These are phyloP conservation scores for Sporisorium reilianum DNA, from an alignment of 1,284 basidiomycete species.

Conservation along the genomic window DNA sequence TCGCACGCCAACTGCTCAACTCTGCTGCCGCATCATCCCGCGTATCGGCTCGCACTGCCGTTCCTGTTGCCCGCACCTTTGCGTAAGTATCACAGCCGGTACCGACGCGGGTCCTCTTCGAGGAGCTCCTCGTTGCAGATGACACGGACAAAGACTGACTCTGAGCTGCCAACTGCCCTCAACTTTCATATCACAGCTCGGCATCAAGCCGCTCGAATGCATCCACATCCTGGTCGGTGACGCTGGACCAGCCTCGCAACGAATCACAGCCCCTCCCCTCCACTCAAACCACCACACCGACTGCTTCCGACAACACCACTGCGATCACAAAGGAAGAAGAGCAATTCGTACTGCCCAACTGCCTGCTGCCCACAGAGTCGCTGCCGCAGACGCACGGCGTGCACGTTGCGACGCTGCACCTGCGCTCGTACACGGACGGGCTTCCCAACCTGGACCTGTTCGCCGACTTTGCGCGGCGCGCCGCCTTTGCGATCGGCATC, in stretches of 20 bases:
- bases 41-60: conserved; percentile 3
- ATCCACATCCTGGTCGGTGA: conserved; percentile 34
- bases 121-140: too few relatives aligned
- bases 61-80: conserved; percentile 21
- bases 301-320: neutral
- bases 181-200: conserved; percentile 10
- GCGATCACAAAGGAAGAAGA: conserved; percentile 22
- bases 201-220: conserved; percentile 26
- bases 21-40: conserved; percentile 25
- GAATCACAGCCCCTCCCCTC: neutral
- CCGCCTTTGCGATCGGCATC: conserved; percentile 85
- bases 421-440: conserved; percentile 77
- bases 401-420: conserved; percentile 85
- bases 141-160: neutral
- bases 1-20: conserved; percentile 17
- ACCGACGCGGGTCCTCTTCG: neutral
- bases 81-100: conserved; percentile 23
- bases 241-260: conserved; percentile 32
- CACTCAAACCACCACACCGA: neutral
- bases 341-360: conserved; percentile 41
- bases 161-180: neutral
- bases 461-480: conserved; percentile 84
- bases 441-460: conserved; percentile 79
- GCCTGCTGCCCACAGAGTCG: conserved; percentile 41
- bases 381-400: conserved; percentile 75